Percentiles rank a stretch among this genome's conserved stretches.
Conservation (phyloP, 2,329 filamentous ascomycete genomes). For the Colletotrichum viniferum region DNA sequence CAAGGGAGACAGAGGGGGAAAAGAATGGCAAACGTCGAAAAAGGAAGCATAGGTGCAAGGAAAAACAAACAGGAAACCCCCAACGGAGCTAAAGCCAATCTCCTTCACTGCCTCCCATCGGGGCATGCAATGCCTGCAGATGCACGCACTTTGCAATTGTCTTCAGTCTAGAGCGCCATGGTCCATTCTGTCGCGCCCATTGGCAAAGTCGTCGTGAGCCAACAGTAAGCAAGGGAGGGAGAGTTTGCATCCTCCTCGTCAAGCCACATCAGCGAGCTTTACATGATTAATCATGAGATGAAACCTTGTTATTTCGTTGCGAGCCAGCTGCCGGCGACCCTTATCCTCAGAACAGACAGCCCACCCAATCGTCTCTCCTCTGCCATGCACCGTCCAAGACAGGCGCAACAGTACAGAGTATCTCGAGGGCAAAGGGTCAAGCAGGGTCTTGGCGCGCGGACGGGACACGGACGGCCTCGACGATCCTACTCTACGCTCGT, state of each 20-base stretch:
- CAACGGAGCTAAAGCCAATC: not conserved
- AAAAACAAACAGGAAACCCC: not conserved
- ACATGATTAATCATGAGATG: not conserved
- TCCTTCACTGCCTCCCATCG: not conserved
- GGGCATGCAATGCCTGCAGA: not conserved
- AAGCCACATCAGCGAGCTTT: not conserved
- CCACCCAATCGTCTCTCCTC: not conserved
- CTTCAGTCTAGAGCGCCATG: not conserved
- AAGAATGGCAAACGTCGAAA: not conserved
- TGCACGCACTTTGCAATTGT: not conserved
- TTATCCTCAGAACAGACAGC: not conserved
- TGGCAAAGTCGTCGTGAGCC: not conserved
- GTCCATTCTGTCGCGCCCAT: not conserved
- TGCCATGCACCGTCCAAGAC: slow-evolving; percentile 11
- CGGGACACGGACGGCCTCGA: slow-evolving; percentile 2
- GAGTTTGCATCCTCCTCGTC: not conserved
- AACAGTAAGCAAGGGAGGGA: slow-evolving; percentile 13
- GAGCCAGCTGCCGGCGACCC: not conserved
- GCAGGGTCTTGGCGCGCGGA: slow-evolving; percentile 13
- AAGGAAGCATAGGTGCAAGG: not conserved
- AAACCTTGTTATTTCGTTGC: slow-evolving; percentile 19
- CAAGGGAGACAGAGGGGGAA: not conserved
- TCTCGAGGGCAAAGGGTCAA: not conserved
- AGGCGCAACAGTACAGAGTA: not conserved
- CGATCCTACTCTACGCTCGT: slow-evolving; percentile 5